These are phyloP conservation scores for Phyllostachys edulis DNA, from an alignment of 176 grass and related monocot genomes.

Conservation along the genomic window DNA sequence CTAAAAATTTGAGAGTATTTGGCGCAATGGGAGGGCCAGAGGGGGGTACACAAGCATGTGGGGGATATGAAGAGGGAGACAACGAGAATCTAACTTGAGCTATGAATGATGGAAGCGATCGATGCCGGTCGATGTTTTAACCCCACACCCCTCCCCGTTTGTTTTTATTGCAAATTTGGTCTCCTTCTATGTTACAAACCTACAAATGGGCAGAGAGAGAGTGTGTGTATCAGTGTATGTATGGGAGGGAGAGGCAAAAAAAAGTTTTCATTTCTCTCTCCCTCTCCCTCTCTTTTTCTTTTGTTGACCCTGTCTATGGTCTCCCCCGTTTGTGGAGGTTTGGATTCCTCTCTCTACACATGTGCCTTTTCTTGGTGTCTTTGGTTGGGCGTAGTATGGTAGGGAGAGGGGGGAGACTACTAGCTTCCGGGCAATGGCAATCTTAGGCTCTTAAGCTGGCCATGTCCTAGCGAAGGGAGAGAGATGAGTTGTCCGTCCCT, in stretches of 20 bases:
- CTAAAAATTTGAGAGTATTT: constrained; percentile 28
- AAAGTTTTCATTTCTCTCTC: background rate
- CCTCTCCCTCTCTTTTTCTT: background rate
- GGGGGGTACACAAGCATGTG: constrained; percentile 78
- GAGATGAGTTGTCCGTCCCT: constrained; percentile 19
- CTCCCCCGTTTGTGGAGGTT: background rate
- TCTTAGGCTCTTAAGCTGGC: constrained; percentile 6
- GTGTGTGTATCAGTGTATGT: too few relatives aligned
- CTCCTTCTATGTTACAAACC: background rate
- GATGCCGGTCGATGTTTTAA: constrained; percentile 82
- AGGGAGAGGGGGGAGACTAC: background rate
- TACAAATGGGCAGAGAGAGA: background rate
- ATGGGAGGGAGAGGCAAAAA: background rate
- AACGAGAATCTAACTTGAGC: constrained; percentile 92
- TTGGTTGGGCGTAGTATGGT: background rate
- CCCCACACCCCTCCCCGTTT: constrained; percentile 57
- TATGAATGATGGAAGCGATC: constrained; percentile 86
- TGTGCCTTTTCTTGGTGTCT: constrained; percentile 10
- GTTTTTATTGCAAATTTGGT: constrained; percentile 63
- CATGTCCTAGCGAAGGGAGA: background rate
- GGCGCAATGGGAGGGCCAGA: constrained; percentile 31
- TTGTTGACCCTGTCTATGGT: background rate
- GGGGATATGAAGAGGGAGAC: constrained; percentile 82
- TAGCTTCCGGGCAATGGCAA: background rate
- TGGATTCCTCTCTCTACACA: constrained; percentile 6